Conservation (phyloP, 106 monocot species). For the Iris macrosiphon region DNA sequence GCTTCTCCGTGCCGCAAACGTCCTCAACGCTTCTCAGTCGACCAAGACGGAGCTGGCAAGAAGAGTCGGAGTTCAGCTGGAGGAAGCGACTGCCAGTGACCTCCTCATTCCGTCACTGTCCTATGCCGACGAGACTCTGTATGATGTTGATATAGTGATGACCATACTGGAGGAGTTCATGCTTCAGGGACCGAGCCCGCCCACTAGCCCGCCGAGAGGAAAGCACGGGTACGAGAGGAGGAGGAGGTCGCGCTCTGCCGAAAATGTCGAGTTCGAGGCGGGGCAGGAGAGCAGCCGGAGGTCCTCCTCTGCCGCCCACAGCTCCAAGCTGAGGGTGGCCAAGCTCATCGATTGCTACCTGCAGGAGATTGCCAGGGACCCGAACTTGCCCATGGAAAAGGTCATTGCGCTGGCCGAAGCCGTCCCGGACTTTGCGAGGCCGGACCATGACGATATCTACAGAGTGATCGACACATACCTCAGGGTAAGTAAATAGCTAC, state of each 20-base stretch:
- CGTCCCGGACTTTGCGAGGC: constrained; percentile 72
- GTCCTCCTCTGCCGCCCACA: constrained; percentile 66
- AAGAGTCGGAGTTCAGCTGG: constrained; percentile 50
- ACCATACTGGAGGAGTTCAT: constrained; percentile 71
- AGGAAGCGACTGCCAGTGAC: constrained; percentile 50
- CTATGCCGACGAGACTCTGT: constrained; percentile 23
- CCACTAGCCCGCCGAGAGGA: constrained; percentile 38
- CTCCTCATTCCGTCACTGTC: constrained; percentile 42
- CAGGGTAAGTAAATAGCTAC: constrained; percentile 53
- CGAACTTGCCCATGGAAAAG: constrained; percentile 53
- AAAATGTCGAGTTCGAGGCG: constrained; percentile 49
- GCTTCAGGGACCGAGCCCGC: constrained; percentile 53
- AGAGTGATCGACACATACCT: constrained; percentile 65
- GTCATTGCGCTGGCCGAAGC: constrained; percentile 54
- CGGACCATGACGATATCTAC: constrained; percentile 77
- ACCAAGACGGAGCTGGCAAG: constrained; percentile 49
- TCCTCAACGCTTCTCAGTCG: constrained; percentile 28
- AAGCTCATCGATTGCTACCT: constrained; percentile 74
- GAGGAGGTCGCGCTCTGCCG: constrained; percentile 54
- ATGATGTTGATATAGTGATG: constrained; percentile 67
- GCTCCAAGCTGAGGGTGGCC: constrained; percentile 59
- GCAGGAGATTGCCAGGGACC: constrained; percentile 50
- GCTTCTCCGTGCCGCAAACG: constrained; percentile 56
- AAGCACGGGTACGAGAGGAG: constrained; percentile 23
- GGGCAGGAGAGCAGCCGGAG: too few species aligned